phyloP scores from a whole-genome alignment of 345 rosid genomes.

The Ceriops zippeliana region DNA sequence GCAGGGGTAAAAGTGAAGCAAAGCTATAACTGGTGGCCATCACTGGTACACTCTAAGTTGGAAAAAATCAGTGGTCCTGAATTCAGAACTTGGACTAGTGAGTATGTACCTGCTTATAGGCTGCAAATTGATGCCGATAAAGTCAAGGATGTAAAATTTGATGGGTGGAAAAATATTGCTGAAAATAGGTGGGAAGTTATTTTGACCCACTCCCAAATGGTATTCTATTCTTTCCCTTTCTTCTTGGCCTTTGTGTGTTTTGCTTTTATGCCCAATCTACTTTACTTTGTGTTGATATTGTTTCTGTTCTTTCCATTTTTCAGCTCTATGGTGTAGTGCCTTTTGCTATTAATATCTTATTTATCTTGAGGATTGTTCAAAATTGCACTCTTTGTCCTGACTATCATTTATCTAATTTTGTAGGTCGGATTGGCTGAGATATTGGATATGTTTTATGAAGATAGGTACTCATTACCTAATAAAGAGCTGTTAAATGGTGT shows the following conservation, averaged over 20 bases:
- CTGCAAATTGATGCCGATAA: conserved; percentile 53
- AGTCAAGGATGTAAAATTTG: conserved; percentile 54
- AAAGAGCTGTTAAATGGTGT: conserved; percentile 54
- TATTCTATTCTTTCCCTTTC: conserved; percentile 29
- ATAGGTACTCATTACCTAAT: conserved; percentile 62
- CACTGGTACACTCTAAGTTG: conserved; percentile 43
- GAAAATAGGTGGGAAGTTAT: conserved; percentile 71
- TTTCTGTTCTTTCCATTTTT: too few species aligned
- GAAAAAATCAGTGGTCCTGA: conserved; percentile 69
- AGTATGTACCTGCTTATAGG: conserved; percentile 63
- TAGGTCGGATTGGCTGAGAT: conserved; percentile 81
- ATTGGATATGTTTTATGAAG: conserved; percentile 81
- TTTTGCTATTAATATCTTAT: background rate
- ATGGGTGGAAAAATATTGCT: conserved; percentile 64
- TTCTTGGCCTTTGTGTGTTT: background rate
- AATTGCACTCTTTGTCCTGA: conserved; percentile 18
- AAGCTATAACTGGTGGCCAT: conserved; percentile 56
- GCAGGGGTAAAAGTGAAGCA: conserved; percentile 26
- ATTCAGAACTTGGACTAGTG: conserved; percentile 71
- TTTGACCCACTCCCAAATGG: conserved; percentile 94
- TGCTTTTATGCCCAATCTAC: too few species aligned
- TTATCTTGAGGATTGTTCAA: too few species aligned
- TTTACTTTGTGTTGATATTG: too few species aligned
- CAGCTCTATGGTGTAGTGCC: too few species aligned
- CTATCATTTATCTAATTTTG: conserved; percentile 18